These are phyloP conservation scores for Cornus kousa DNA, from an alignment of 148 eudicot genomes.

Conservation along the genomic window DNA sequence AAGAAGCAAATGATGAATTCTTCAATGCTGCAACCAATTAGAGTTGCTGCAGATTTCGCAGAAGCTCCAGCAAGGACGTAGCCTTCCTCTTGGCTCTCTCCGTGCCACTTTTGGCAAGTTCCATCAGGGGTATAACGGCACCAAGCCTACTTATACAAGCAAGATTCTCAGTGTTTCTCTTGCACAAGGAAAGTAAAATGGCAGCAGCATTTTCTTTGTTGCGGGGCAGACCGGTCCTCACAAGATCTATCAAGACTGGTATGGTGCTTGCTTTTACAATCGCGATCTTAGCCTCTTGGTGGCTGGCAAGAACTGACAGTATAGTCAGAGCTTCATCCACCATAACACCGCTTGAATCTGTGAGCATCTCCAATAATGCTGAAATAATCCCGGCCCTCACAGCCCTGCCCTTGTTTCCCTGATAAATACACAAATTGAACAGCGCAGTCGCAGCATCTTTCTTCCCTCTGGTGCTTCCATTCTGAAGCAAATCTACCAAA, in stretches of 20 bases:
- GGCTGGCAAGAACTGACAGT: slow-evolving; percentile 80
- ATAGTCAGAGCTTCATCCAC: slow-evolving; percentile 85
- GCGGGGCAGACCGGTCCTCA: slow-evolving; percentile 66
- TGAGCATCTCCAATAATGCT: slow-evolving; percentile 67
- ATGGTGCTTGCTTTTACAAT: slow-evolving; percentile 66
- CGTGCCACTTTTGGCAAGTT: slow-evolving; percentile 64
- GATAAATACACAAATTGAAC: slow-evolving; percentile 81
- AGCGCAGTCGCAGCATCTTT: slow-evolving; percentile 95
- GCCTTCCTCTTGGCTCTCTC: slow-evolving; percentile 93
- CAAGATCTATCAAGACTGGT: slow-evolving; percentile 70
- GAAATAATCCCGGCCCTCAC: slow-evolving; percentile 76
- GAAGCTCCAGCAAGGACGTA: slow-evolving; percentile 70
- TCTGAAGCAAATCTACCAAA: slow-evolving; percentile 64
- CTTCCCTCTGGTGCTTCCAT: slow-evolving; percentile 73
- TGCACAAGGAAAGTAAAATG: slow-evolving; percentile 80
- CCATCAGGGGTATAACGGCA: slow-evolving; percentile 58
- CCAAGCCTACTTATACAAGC: slow-evolving; percentile 69
- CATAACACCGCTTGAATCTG: slow-evolving; percentile 58
- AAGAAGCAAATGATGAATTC: neutral
- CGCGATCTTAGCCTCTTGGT: slow-evolving; percentile 72
- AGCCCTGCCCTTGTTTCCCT: slow-evolving; percentile 84
- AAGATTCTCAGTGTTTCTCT: slow-evolving; percentile 68
- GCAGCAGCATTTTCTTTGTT: slow-evolving; percentile 81
- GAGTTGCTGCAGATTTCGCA: slow-evolving; percentile 45
- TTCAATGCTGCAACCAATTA: slow-evolving; percentile 13